Evolutionary conservation across 805 yeast genomes (phyloP), one percentile per base, ranked within the genome.

Genomic region (Candida tallmaniae): DNA sequence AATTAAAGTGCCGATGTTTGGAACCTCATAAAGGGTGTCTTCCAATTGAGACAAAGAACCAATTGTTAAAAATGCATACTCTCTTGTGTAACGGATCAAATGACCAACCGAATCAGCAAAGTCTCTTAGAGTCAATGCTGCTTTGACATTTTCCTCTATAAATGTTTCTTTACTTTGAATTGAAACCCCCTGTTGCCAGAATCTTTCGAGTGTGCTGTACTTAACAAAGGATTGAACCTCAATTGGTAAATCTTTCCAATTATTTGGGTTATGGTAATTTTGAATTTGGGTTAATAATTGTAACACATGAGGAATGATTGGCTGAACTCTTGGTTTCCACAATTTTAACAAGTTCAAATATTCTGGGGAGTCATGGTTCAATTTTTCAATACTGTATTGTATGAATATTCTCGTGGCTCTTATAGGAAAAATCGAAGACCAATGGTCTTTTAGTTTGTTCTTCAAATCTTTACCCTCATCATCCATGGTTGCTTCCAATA

Each of bases 51-150:
- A 77, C 33, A 93, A 83, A 2, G 96, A 85, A 12, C 94, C 89
- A 23, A 93, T 70, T 1, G 97, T 86, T 43, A 90, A 62, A 53
- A 88, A 84, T 2, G 96, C 95, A 55, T 94, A 93, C 58, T 93
- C 98, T 46, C 98, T 75, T 0, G 98, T 93, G 52, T 94, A 93
- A 49, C 98, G 71, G 11, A 93, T 81, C 50, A 87, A 85, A 57
- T 93, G 97, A 12, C 98, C 99, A 10, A 93, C 95, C 10, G 95
- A 83, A 55, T 94, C 97, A 0, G 98, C 97, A 68, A 93, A 93
- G 60, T 93, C 98, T 45, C 97, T 74, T 38, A 93, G 63, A 0
- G 98, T 89, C 44, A 83, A 83, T 68, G 93, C 86, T 0, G 98
- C 97, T 53, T 83, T 87, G 38, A 86, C 95, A 50, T 80, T 88